phyloP scores from a whole-genome alignment of 1,139 yeast species.

The Candida smagusa region DNA sequence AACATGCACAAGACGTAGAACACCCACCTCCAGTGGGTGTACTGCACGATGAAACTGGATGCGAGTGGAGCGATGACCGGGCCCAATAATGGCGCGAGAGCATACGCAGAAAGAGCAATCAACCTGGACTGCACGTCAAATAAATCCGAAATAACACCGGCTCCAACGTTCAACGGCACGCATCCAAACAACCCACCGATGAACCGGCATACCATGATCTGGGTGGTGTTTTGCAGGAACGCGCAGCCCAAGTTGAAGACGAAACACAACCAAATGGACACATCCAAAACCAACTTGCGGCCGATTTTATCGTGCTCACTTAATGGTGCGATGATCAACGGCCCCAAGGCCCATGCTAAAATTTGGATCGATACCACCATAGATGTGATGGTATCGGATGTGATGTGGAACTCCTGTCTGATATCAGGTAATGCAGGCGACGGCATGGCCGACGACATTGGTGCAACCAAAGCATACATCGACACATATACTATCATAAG shows the following conservation, averaged over 20 bases:
- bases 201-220: slow-evolving; percentile 40
- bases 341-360: slow-evolving; percentile 48
- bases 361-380: slow-evolving; percentile 45
- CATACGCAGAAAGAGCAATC: slow-evolving; percentile 40
- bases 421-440: slow-evolving; percentile 43
- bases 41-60: slow-evolving; percentile 43
- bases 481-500: slow-evolving; percentile 35
- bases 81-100: slow-evolving; percentile 49
- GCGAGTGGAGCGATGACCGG: slow-evolving; percentile 62
- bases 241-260: slow-evolving; percentile 42
- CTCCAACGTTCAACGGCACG: slow-evolving; percentile 43
- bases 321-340: slow-evolving; percentile 42
- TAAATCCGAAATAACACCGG: slow-evolving; percentile 35
- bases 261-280: slow-evolving; percentile 29
- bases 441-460: slow-evolving; percentile 45
- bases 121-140: slow-evolving; percentile 38
- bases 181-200: slow-evolving; percentile 40
- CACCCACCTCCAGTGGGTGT: slow-evolving; percentile 41
- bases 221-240: slow-evolving; percentile 35
- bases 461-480: slow-evolving; percentile 42
- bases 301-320: slow-evolving; percentile 44
- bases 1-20: slow-evolving; percentile 41
- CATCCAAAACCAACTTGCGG: slow-evolving; percentile 37
- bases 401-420: slow-evolving; percentile 31
- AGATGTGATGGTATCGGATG: slow-evolving; percentile 27